These are phyloP conservation scores for Auriscalpium orientale DNA, from an alignment of 768 basidiomycete species.

Conservation along the genomic window DNA sequence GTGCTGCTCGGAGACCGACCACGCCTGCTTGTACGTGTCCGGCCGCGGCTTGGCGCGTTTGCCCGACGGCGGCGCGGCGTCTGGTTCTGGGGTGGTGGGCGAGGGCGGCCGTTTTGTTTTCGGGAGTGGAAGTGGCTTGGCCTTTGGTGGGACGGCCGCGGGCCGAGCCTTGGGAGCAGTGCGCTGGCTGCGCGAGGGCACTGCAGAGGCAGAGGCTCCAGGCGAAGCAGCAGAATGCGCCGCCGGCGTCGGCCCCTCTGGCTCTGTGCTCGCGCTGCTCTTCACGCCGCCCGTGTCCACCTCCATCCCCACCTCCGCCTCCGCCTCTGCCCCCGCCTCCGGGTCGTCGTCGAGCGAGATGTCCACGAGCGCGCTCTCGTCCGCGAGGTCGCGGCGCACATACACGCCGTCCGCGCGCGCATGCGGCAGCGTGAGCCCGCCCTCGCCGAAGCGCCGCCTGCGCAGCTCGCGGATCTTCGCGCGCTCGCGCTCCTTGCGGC, in stretches of 20 bases:
- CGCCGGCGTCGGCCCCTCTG: slow-evolving; percentile 11
- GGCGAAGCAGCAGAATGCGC: background rate
- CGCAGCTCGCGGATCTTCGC: slow-evolving; percentile 51
- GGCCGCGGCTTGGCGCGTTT: slow-evolving; percentile 35
- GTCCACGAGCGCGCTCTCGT: slow-evolving; percentile 57
- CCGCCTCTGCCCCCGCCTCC: background rate
- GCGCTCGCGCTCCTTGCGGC: slow-evolving; percentile 36
- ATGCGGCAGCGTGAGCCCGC: slow-evolving; percentile 13
- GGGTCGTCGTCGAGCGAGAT: slow-evolving; percentile 33
- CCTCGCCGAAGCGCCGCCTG: slow-evolving; percentile 36
- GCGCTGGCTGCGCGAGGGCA: background rate
- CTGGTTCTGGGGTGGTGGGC: background rate
- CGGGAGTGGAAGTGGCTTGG: background rate
- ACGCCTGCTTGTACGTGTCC: slow-evolving; percentile 79
- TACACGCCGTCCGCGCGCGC: slow-evolving; percentile 36
- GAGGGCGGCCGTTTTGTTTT: background rate
- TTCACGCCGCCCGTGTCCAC: background rate
- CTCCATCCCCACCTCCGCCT: background rate
- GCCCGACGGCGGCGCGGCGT: background rate
- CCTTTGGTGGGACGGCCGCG: background rate
- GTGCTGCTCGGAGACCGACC: slow-evolving; percentile 72
- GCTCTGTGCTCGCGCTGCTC: background rate
- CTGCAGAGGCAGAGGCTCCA: too few species aligned
- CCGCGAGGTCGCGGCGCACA: slow-evolving; percentile 47
- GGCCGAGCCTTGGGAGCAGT: background rate